Percentiles rank a stretch among this genome's conserved stretches.
Evolutionary conservation across 306 rosid genomes (phyloP).

Genomic region (Vicia sativa): DNA sequence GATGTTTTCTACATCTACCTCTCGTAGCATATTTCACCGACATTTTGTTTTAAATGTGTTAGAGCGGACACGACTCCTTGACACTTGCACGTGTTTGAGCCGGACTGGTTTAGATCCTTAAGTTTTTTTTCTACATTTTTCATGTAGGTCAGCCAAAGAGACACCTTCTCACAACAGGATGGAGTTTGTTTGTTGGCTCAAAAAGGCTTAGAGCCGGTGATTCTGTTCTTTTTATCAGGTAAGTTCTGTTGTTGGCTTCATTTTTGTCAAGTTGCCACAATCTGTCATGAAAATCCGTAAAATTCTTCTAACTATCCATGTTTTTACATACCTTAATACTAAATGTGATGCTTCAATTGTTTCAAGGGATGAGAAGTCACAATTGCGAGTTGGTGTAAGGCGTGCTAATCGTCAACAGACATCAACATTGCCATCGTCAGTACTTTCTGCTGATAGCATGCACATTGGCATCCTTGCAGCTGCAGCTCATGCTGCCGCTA

Average conservation of each 20-base stretch:
- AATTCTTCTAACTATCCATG: too few species aligned
- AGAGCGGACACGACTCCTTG: not conserved
- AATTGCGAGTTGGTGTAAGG: slow-evolving; percentile 82
- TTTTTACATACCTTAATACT: too few species aligned
- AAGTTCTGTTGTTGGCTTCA: slow-evolving; percentile 28
- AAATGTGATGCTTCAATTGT: slow-evolving; percentile 15
- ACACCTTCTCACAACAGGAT: slow-evolving; percentile 98
- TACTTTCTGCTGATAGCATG: slow-evolving; percentile 97
- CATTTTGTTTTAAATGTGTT: not conserved
- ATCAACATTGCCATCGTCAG: slow-evolving; percentile 87
- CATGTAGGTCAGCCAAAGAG: slow-evolving; percentile 91
- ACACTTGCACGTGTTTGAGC: not conserved
- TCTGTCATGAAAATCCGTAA: not conserved
- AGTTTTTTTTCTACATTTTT: slow-evolving; percentile 6
- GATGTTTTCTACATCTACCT: slow-evolving; percentile 5
- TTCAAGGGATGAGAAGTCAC: slow-evolving; percentile 89
- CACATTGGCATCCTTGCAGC: slow-evolving; percentile 99
- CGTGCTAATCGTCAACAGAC: slow-evolving; percentile 96
- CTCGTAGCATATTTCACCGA: not conserved
- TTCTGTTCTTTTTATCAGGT: slow-evolving; percentile 94
- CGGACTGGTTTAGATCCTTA: not conserved
- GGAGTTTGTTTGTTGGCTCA: slow-evolving; percentile 89
- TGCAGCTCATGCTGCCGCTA: slow-evolving; percentile 97
- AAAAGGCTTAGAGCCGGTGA: slow-evolving; percentile 95
- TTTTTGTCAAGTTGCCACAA: slow-evolving; percentile 1